A percentile compares a stretch with the other conserved stretches of the same genome.
These are phyloP conservation scores for Schrenkiella parvula DNA, from an alignment of 345 rosid genomes.

Conservation along the genomic window DNA sequence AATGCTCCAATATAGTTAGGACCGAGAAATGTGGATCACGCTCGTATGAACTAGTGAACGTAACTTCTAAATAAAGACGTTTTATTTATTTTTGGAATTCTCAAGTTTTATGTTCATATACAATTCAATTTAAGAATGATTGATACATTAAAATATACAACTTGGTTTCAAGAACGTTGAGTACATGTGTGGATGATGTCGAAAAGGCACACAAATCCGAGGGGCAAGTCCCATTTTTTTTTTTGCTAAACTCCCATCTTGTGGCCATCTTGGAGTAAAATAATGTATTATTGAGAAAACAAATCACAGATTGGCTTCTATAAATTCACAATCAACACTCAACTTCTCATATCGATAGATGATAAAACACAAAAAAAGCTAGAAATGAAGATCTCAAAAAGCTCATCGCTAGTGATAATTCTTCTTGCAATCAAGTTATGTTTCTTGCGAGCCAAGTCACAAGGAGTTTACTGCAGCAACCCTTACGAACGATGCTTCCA, in stretches of 20 bases:
- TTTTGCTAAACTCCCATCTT: too few species aligned
- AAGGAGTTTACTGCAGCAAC: constrained; percentile 27
- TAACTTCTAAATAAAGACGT: neutral
- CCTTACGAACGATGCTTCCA: constrained; percentile 24
- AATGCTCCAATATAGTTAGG: neutral
- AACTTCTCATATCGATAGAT: neutral
- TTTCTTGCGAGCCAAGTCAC: constrained; percentile 17
- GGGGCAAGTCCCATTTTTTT: constrained; percentile 2
- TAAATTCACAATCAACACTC: constrained; percentile 1
- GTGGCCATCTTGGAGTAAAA: neutral
- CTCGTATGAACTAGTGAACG: neutral
- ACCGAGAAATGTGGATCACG: constrained; percentile 8
- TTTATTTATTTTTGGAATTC: neutral
- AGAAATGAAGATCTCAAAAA: neutral
- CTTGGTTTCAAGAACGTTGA: neutral
- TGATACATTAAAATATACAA: neutral
- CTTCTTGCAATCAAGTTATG: neutral
- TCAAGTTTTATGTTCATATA: neutral
- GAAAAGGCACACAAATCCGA: neutral
- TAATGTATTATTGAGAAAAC: neutral
- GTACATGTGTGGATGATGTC: constrained; percentile 7
- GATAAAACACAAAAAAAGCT: neutral
- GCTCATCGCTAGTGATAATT: neutral
- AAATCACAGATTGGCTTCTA: neutral
- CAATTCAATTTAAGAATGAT: neutral